phyloP scores from a whole-genome alignment of 352 stramenopile species.

The Hyaloperonospora arabidopsidis region DNA sequence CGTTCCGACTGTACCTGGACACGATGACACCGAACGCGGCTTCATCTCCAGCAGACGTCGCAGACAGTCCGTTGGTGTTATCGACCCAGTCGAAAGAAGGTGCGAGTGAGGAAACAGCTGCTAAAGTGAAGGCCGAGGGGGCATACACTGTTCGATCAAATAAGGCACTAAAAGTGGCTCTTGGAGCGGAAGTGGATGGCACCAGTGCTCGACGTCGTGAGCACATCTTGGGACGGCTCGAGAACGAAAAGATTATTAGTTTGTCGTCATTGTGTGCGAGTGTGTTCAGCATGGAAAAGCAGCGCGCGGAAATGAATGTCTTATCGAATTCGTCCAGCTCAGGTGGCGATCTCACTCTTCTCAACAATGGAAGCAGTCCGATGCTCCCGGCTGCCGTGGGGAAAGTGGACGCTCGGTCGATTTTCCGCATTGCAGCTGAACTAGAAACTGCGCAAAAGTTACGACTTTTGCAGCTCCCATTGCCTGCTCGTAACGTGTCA shows the following conservation, averaged over 20 bases:
- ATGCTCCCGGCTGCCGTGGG: conserved; percentile 30
- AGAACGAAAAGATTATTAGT: conserved; percentile 69
- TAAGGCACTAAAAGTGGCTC: conserved; percentile 47
- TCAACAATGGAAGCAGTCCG: conserved; percentile 14
- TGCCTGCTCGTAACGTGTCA: conserved; percentile 69
- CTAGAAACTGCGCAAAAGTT: conserved; percentile 46
- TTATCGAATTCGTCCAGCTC: conserved; percentile 2
- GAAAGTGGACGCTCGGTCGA: conserved; percentile 62
- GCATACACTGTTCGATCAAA: conserved; percentile 42
- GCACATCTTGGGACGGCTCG: conserved; percentile 55
- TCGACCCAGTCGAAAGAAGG: conserved; percentile 9
- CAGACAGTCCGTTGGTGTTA: conserved; percentile 2
- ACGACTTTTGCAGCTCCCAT: conserved; percentile 50
- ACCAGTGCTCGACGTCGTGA: conserved; percentile 49
- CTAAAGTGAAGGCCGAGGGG: conserved; percentile 15
- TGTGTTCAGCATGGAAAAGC: conserved; percentile 64
- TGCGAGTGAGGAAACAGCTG: background rate
- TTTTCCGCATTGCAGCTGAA: conserved; percentile 58
- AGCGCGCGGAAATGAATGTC: conserved; percentile 18
- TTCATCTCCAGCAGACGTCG: conserved; percentile 1
- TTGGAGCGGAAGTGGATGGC: conserved; percentile 52
- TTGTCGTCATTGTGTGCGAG: conserved; percentile 68
- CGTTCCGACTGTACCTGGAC: conserved; percentile 58
- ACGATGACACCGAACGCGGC: conserved; percentile 16
- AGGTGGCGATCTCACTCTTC: conserved; percentile 7